These are phyloP conservation scores for Citrullus amarus DNA, from an alignment of 306 rosid genomes.

Conservation along the genomic window DNA sequence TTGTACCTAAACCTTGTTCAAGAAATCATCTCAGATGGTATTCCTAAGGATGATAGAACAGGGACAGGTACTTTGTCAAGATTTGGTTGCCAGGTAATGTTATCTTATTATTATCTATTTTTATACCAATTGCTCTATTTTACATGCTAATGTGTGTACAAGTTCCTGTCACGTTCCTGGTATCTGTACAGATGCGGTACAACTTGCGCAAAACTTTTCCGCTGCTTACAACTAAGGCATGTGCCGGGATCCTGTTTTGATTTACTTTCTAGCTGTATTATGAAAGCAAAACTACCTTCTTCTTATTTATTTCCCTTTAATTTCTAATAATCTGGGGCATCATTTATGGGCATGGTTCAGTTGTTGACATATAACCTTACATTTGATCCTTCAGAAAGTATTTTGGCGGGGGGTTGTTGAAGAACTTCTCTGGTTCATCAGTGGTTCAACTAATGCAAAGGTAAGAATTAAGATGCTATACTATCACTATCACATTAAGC, in stretches of 20 bases:
- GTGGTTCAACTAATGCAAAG: constrained; percentile 97
- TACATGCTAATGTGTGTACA: neutral
- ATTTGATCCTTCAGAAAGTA: constrained; percentile 60
- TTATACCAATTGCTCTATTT: neutral
- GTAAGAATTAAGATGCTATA: constrained; percentile 21
- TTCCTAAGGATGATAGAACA: constrained; percentile 76
- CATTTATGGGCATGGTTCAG: neutral
- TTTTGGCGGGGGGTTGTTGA: constrained; percentile 98
- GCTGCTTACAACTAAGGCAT: constrained; percentile 88
- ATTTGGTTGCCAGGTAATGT: constrained; percentile 86
- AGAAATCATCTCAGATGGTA: constrained; percentile 75
- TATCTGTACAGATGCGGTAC: constrained; percentile 62
- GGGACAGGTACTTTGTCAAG: constrained; percentile 92
- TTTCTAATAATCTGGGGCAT: neutral
- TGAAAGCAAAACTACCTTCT: neutral
- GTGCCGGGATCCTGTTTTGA: constrained; percentile 15
- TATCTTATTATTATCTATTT: constrained; percentile 13
- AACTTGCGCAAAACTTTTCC: constrained; percentile 82
- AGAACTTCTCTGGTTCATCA: constrained; percentile 96
- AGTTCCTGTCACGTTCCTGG: constrained; percentile 9
- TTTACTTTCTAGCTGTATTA: neutral
- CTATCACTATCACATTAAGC: neutral
- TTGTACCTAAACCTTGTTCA: constrained; percentile 62
- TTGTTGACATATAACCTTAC: neutral
- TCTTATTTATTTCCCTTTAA: neutral